These are phyloP conservation scores for Leucosporidium scottii DNA, from an alignment of 768 basidiomycete species.

Conservation along the genomic window DNA sequence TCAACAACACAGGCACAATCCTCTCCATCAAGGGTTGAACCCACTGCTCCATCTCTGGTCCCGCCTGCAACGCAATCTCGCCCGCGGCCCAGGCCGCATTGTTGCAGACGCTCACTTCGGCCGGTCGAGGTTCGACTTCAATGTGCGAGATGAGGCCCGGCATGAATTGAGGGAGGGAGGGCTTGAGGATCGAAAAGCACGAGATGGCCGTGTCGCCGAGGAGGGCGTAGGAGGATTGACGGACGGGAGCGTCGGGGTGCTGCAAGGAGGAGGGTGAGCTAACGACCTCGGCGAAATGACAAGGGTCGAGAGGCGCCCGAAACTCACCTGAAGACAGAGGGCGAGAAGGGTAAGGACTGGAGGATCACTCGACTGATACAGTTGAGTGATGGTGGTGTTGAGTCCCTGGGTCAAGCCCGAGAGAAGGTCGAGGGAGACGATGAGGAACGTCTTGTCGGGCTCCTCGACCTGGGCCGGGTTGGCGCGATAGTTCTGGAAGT, in stretches of 20 bases:
- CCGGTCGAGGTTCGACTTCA: conserved; percentile 83
- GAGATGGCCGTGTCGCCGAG: conserved; percentile 97
- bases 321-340: conserved; percentile 65
- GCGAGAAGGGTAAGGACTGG: conserved; percentile 73
- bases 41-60: conserved; percentile 84
- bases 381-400: conserved; percentile 63
- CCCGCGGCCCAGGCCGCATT: conserved; percentile 99
- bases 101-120: conserved; percentile 94
- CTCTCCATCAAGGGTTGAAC: conserved; percentile 77
- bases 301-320: too few species aligned
- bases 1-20: conserved; percentile 85
- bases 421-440: conserved; percentile 92
- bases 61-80: conserved; percentile 86
- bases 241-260: conserved; percentile 89
- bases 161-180: conserved; percentile 83
- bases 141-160: conserved; percentile 79
- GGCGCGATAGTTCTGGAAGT: conserved; percentile 80
- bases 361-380: conserved; percentile 65
- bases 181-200: conserved; percentile 77
- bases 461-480: conserved; percentile 70
- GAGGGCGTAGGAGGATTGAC: conserved; percentile 96
- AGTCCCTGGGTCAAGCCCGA: conserved; percentile 94
- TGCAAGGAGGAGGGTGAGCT: conserved; percentile 27
- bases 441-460: conserved; percentile 93
- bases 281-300: too few species aligned